Conservation (phyloP, 257 asterid species). For the Ajuga chamaepitys region DNA sequence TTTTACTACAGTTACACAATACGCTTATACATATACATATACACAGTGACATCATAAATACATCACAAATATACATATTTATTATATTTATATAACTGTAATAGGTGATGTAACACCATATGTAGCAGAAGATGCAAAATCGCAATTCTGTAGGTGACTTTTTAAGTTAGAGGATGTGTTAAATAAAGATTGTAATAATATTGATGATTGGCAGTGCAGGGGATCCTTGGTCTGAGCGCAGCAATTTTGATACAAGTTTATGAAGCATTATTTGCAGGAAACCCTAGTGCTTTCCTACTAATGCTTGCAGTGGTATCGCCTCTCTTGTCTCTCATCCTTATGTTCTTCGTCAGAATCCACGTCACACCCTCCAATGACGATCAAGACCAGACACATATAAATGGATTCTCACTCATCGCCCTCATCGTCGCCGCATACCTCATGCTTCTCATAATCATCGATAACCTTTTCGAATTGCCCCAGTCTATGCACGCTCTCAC, state of each 20-base stretch:
- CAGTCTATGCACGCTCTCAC: constrained; percentile 32
- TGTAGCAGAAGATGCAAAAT: too few species aligned
- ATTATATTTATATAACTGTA: too few species aligned
- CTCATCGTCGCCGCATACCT: constrained; percentile 53
- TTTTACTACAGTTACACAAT: too few species aligned
- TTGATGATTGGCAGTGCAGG: constrained; percentile 36
- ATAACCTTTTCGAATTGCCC: constrained; percentile 34
- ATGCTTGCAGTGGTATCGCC: constrained; percentile 74
- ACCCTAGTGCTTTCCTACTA: constrained; percentile 62
- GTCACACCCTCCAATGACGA: constrained; percentile 14
- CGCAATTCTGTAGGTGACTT: too few species aligned
- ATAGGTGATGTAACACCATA: too few species aligned
- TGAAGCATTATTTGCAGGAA: constrained; percentile 52
- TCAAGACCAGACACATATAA: constrained; percentile 42
- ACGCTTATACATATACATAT: too few species aligned
- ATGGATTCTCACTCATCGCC: constrained; percentile 56
- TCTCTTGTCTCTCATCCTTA: constrained; percentile 45
- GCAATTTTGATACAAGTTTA: constrained; percentile 78
- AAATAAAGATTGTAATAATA: too few species aligned
- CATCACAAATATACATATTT: too few species aligned
- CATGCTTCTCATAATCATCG: constrained; percentile 54
- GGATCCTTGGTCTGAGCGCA: constrained; percentile 91
- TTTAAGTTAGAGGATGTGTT: too few species aligned
- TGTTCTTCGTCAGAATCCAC: constrained; percentile 60
- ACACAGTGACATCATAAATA: too few species aligned